Base-by-base conservation (phyloP, 208 protist species). In the Zelonia costaricensis region DNA sequence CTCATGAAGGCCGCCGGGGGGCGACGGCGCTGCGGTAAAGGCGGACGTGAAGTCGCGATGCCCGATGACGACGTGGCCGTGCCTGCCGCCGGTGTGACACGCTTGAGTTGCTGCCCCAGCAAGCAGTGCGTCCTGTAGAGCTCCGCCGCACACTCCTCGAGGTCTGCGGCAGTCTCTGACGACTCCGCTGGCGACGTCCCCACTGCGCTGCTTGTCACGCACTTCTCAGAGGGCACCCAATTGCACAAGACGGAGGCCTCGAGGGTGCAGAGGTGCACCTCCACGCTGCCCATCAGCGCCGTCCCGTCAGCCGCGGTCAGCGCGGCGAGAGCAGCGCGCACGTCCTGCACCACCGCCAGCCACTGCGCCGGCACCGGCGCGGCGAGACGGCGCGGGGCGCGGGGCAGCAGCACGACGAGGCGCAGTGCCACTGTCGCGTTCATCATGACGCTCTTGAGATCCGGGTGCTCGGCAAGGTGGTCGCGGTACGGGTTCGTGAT, bases 401-500 rank as follows among this genome's bases (percentile, higher is more conserved):
- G 76, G 0, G 90, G 90, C 58, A 95, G 61, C 12, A 93, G 80
- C 51, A 93, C 52, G 10, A 93, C 78, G 13, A 95, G 15, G 25
- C 84, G 48, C 52, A 84, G 45, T 43, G 54, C 22, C 20, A 91
- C 48, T 0, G 33, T 36, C 18, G 90, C 86, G 69, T 93, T 93
- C 56, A 71, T 69, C 84, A 93, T 93, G 12, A 92, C 82, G n/a
- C 55, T 63, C 54, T 77, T 58, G 54, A 96, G 49, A 23, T 76
- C 68, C 0, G 91, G 91, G 53, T 96, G 91, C 48, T 80, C 70
- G 2, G 84, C 61, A 62, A 92, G 48, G 27, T 70, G 66, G 15
- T 86, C 74, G 18, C 91, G 82, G 61, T 96, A 96, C 12, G 91
- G 91, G 67, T 96, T 96, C 12, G 87, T 93, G 57, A 96, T 96